Percentiles rank a stretch among this genome's conserved stretches.
Conservation (phyloP, 306 rosid genomes). For the Quercus wislizeni region DNA sequence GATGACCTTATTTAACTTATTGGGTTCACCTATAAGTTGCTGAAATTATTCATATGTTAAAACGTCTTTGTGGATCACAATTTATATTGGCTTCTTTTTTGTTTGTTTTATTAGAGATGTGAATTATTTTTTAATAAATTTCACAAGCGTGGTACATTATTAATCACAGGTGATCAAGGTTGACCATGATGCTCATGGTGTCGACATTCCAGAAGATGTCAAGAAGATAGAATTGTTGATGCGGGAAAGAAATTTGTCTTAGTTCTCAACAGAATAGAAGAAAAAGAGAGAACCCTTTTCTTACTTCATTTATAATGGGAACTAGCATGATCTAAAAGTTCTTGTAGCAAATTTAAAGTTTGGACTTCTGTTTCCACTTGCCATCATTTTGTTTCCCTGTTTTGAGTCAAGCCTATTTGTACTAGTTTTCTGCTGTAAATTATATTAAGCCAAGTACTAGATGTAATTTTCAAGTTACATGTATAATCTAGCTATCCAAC, state of each 20-base stretch:
- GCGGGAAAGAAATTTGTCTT: slow-evolving; percentile 64
- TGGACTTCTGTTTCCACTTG: background rate
- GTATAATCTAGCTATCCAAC: no score
- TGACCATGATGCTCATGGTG: slow-evolving; percentile 93
- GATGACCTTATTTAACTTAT: no score
- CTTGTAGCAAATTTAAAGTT: background rate
- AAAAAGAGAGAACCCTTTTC: background rate
- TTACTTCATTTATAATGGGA: background rate
- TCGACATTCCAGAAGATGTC: slow-evolving; percentile 84
- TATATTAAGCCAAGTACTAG: no score
- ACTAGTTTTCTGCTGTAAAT: background rate
- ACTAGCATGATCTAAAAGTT: background rate
- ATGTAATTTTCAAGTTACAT: no score
- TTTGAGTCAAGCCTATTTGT: background rate
- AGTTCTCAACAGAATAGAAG: background rate
- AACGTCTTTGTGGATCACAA: no score
- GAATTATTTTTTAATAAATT: no score
- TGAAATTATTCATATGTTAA: no score
- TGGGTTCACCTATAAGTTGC: no score
- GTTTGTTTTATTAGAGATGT: no score
- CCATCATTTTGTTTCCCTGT: background rate
- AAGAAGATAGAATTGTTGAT: slow-evolving; percentile 76
- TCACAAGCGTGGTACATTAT: no score
- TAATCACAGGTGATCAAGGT: slow-evolving; percentile 75
- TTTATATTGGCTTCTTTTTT: no score